Evolutionary conservation across 257 asterid genomes (phyloP).

Genomic region (Nicotiana undulata): DNA sequence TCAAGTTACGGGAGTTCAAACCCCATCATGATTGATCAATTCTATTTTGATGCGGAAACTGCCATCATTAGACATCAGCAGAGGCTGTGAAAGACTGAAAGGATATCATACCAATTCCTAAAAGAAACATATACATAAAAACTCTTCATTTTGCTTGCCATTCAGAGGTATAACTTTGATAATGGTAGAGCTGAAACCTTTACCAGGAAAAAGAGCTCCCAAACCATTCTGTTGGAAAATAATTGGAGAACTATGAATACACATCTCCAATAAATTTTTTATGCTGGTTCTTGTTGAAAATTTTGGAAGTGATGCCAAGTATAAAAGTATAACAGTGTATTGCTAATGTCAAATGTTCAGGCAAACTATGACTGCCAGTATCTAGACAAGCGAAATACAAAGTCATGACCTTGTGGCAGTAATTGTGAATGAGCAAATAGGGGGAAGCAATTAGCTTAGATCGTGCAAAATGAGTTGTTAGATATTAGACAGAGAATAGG

Average conservation of each 20-base stretch:
- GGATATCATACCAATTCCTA: conserved; percentile 3
- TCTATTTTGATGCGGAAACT: conserved; percentile 10
- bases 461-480: neutral
- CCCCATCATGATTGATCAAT: conserved; percentile 22
- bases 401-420: no score
- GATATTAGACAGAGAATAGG: neutral
- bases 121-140: conserved; percentile 14
- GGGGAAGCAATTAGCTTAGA: no score
- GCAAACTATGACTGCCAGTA: neutral
- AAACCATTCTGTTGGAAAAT: neutral
- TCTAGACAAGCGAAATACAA: neutral
- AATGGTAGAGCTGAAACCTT: neutral
- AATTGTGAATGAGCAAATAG: no score
- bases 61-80: neutral
- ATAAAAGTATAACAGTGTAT: neutral
- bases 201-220: neutral
- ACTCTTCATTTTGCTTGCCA: conserved; percentile 9
- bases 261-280: neutral
- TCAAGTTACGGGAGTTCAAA: conserved; percentile 5
- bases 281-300: neutral
- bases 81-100: neutral
- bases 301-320: neutral
- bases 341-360: neutral
- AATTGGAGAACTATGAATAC: neutral
- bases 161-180: neutral